Evolutionary conservation across 2,329 filamentous ascomycete species (phyloP), one percentile per base, ranked within the genome.

Genomic region (Paracorniculantispora psalliotae): DNA sequence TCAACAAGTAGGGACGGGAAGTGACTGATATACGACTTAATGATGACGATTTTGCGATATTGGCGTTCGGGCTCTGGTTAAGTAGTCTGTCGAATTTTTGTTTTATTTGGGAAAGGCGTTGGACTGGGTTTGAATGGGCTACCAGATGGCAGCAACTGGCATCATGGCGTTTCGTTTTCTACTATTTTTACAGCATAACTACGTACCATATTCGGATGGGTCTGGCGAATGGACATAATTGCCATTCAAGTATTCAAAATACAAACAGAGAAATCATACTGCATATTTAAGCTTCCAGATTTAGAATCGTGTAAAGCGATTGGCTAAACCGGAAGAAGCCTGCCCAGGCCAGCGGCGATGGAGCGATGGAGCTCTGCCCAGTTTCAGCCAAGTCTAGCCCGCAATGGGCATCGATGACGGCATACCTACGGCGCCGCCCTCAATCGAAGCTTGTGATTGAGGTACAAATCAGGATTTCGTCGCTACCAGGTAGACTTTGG

Each of bases 401-500:
- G 44, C 46, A 26, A 33, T 21, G 12, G 43, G 26, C 56, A 37
- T 59, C 56, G 56, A 59, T 59, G 56, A 59, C 56, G 56, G 48
- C 56, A 59, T 59, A 21, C 28, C 48, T 33, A 59, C 56, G 10
- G 41, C n/a, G 41, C 47, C 17, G 3, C 17, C 25, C 33, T 33
- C 13, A 17, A 26, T 26, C 37, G 23, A 52, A 51, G 39, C 39
- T 47, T 52, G 30, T 47, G 21, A 46, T 35, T 35, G 35, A 35
- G 44, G 25, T 13, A 35, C 13, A 35, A 35, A 25, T 23, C 28
- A 57, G n/a, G 6, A 12, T 41, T 41, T 41, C 15, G 25, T 15
- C 54, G 47, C 44, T 30, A 15, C 12, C 4, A 13, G 23, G 19
- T 35, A 30, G 19, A 30, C 19, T 1, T n/a, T n/a, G n/a, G 17